These are phyloP conservation scores for Abelmoschus esculentus DNA, from an alignment of 345 rosid genomes.

Conservation along the genomic window DNA sequence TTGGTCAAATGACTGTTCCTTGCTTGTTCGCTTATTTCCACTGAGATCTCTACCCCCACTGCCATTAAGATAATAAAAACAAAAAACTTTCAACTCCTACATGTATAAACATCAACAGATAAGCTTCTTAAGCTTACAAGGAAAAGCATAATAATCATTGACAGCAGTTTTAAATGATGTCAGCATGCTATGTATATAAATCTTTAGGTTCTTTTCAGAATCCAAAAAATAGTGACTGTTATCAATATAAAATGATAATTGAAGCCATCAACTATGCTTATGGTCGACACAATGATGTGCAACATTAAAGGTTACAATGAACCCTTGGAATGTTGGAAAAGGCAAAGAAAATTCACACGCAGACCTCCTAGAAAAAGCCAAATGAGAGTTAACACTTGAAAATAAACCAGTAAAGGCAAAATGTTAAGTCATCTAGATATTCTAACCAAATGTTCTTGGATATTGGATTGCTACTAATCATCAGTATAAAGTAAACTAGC, in stretches of 20 bases:
- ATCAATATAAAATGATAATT: not conserved
- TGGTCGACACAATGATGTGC: not conserved
- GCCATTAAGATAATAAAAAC: constrained; percentile 2
- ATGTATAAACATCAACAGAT: not conserved
- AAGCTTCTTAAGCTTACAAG: not conserved
- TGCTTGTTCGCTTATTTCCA: constrained; percentile 57
- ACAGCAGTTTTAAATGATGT: not conserved
- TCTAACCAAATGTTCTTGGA: not conserved
- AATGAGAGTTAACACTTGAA: not conserved
- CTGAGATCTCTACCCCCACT: constrained; percentile 71
- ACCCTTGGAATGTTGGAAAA: not conserved
- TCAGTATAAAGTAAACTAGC: not conserved
- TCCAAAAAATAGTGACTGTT: not conserved
- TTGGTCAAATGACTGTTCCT: constrained; percentile 53
- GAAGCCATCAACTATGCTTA: not conserved
- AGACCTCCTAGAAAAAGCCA: not conserved
- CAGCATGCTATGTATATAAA: not conserved
- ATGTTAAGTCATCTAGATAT: not conserved
- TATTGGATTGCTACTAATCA: not conserved
- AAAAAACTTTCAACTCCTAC: not conserved
- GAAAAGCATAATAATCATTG: not conserved
- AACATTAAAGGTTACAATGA: not conserved
- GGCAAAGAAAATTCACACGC: not conserved
- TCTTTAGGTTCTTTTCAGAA: not conserved
- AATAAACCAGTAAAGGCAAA: not conserved